Evolutionary conservation across 2,329 filamentous ascomycete species (phyloP), one percentile per base, ranked within the genome.

Genomic region (Neoscytalidium dimidiatum): DNA sequence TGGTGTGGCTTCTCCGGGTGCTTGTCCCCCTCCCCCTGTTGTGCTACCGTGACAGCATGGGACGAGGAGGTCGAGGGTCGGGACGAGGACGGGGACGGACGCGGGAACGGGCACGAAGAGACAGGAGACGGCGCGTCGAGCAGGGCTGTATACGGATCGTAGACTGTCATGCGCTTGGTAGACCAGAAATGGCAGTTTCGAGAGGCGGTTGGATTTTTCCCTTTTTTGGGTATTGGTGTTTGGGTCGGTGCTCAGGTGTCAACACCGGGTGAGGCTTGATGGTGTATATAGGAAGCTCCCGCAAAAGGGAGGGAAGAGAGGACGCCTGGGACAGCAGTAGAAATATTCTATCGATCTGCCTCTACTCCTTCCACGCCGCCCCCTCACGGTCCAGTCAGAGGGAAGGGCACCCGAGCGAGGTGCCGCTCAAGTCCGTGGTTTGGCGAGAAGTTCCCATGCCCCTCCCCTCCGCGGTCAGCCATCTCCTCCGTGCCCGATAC

Each of bases 81-180:
- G 33, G 52, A 41, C 3, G 52, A 29, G 7, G 53, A 29, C 35
- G 53, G 21, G 38, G 56, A 23, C n/a, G 56, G 33, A 41, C n/a
- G n/a, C n/a, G n/a, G n/a, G n/a, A n/a, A n/a, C n/a, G n/a, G n/a
- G n/a, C 31, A 26, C 19, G 53, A 43, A 17, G 53, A 44, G n/a
- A 23, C 29, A 29, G 53, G 23, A 29, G 26, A 31, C 38, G 56
- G 46, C 56, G 56, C 56, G 56, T 33, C 53, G 31, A 60, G 23
- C 44, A 41, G 43, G 13, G 53, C 63, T 4, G 52, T 51, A 46
- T 65, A 65, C 29, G 63, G 63, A 35, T 65, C 63, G 63, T 60
- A 65, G 52, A 29, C 17, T 21, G 63, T 49, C 63, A 65, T 65
- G 31, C 53, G 53, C 26, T 61, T 38, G 46, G 13, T 19, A 41